Conservation (phyloP, 805 yeast genomes). For the Ogataea salicorniae region DNA sequence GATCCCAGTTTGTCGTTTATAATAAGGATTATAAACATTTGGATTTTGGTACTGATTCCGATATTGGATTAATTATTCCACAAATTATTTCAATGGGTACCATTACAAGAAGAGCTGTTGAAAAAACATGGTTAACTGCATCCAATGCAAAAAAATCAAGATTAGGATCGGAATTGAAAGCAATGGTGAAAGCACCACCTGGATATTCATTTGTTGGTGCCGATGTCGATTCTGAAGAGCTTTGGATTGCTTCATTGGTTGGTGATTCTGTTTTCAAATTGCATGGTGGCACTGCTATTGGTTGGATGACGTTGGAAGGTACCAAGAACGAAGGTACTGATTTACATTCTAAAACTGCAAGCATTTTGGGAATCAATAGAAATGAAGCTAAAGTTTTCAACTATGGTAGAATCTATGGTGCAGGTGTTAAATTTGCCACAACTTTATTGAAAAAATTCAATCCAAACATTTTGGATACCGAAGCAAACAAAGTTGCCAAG, state of each 20-base stretch:
- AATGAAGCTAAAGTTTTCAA: conserved; percentile 93
- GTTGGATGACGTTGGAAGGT: conserved; percentile 99
- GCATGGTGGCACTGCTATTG: conserved; percentile 95
- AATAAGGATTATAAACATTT: conserved; percentile 24
- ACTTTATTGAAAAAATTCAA: conserved; percentile 81
- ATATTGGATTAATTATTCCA: conserved; percentile 76
- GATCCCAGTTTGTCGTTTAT: conserved; percentile 79
- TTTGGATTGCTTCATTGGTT: conserved; percentile 94
- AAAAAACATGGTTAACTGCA: conserved; percentile 96
- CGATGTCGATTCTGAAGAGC: conserved; percentile 96
- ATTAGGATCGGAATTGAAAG: conserved; percentile 90
- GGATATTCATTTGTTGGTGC: conserved; percentile 96
- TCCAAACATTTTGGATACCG: conserved; percentile 57
- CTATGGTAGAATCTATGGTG: conserved; percentile 96
- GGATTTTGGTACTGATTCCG: conserved; percentile 16
- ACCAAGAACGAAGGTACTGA: conserved; percentile 89
- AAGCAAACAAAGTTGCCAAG: conserved; percentile 62
- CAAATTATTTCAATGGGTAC: conserved; percentile 92
- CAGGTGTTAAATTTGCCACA: conserved; percentile 88
- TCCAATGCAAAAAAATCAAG: conserved; percentile 83
- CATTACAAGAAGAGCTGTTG: conserved; percentile 92
- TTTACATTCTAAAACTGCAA: conserved; percentile 89
- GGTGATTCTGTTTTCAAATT: conserved; percentile 86
- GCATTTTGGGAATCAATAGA: conserved; percentile 81
- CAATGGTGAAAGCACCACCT: conserved; percentile 77